Conservation (phyloP, 306 rosid genomes). For the Sicyos edulis region DNA sequence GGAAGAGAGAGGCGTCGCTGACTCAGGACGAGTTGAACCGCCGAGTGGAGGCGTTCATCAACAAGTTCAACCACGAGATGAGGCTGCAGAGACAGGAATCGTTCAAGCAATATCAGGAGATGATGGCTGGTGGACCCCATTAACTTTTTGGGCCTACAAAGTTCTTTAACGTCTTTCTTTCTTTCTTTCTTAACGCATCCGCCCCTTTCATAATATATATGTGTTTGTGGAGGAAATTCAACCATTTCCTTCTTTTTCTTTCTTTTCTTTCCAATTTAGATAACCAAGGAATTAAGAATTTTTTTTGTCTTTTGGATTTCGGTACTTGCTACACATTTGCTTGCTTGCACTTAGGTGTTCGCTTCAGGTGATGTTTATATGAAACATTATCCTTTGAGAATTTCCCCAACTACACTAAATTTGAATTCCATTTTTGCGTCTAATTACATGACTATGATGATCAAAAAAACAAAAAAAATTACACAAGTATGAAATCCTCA, state of each 20-base stretch:
- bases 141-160: background rate
- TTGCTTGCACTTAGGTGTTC: background rate
- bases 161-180: background rate
- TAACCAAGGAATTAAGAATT: background rate
- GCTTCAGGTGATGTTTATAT: background rate
- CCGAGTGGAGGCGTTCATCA: slow-evolving; percentile 93
- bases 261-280: background rate
- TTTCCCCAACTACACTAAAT: too few species aligned
- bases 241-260: background rate
- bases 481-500: background rate
- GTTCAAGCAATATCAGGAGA: slow-evolving; percentile 65
- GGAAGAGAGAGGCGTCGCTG: slow-evolving; percentile 73
- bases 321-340: background rate
- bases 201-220: background rate
- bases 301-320: background rate
- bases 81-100: slow-evolving; percentile 91
- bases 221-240: slow-evolving; percentile 4
- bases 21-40: slow-evolving; percentile 94
- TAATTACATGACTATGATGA: too few species aligned
- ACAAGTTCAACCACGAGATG: slow-evolving; percentile 87
- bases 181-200: background rate
- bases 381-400: background rate
- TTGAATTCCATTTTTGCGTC: background rate
- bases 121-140: slow-evolving; percentile 37
- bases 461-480: too few species aligned